A percentile compares a stretch with the other conserved stretches of the same genome.
phyloP scores from a whole-genome alignment of 306 rosid genomes.

The Abrus precatorius region DNA sequence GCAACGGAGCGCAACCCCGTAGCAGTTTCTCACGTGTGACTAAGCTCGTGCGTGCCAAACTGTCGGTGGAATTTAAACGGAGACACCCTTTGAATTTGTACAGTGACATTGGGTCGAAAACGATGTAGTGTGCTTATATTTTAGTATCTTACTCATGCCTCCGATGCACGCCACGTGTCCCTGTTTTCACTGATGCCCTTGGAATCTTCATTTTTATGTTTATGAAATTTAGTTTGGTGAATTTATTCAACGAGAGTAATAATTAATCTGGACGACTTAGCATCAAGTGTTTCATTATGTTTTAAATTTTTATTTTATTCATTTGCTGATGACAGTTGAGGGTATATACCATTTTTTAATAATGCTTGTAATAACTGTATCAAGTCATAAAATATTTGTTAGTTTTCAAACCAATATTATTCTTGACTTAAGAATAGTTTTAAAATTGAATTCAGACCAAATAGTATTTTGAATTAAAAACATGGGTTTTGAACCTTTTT shows the following conservation, averaged over 20 bases:
- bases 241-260: neutral
- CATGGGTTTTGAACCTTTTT: too few species aligned
- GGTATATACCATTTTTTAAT: neutral
- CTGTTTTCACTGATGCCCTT: neutral
- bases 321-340: neutral
- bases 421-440: too few species aligned
- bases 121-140: neutral
- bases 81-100: constrained; percentile 20
- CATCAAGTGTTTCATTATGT: neutral
- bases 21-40: constrained; percentile 52
- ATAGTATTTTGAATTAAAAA: too few species aligned
- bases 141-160: constrained; percentile 25
- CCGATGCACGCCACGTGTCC: constrained; percentile 36
- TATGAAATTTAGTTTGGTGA: neutral
- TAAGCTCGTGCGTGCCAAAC: constrained; percentile 52
- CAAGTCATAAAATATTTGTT: neutral
- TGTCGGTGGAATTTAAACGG: constrained; percentile 59
- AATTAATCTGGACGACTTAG: neutral
- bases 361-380: neutral
- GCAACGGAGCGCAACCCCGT: constrained; percentile 42
- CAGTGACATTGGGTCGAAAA: neutral
- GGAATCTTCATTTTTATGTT: neutral
- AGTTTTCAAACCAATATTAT: neutral
- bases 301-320: neutral
- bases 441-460: too few species aligned